These are phyloP conservation scores for Hygrocybe punicea DNA, from an alignment of 768 basidiomycete genomes.

Conservation along the genomic window DNA sequence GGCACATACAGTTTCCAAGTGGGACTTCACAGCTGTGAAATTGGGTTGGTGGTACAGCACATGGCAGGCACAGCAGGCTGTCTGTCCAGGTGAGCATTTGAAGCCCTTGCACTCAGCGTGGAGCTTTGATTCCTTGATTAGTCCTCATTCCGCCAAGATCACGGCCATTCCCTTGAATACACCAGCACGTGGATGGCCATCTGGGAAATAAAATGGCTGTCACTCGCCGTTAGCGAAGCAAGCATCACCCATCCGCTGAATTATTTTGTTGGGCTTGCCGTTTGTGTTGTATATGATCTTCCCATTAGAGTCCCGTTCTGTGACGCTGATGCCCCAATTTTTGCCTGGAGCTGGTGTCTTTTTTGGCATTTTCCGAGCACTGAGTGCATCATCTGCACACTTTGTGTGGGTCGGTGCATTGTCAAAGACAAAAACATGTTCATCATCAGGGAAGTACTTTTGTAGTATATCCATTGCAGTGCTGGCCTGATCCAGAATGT, in stretches of 20 bases:
- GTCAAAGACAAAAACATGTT: constrained; percentile 5
- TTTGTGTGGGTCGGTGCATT: not conserved
- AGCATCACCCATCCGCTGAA: not conserved
- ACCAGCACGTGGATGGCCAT: not conserved
- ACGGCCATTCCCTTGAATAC: constrained; percentile 5
- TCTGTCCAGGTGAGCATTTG: constrained; percentile 6
- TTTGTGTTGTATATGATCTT: not conserved
- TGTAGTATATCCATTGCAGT: constrained; percentile 20
- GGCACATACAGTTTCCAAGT: constrained; percentile 9
- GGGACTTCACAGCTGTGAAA: constrained; percentile 24
- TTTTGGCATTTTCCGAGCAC: constrained; percentile 8
- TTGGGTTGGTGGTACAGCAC: constrained; percentile 33
- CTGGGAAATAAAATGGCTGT: constrained; percentile 3
- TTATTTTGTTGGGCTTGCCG: not conserved
- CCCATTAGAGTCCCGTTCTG: constrained; percentile 17
- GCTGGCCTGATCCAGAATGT: constrained; percentile 27
- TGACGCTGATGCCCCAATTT: not conserved
- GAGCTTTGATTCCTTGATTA: not conserved
- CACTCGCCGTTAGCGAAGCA: not conserved
- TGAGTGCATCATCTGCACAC: not conserved
- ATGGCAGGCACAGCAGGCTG: constrained; percentile 26
- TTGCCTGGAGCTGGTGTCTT: constrained; percentile 2
- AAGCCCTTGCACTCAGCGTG: constrained; percentile 6
- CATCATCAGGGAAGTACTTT: constrained; percentile 20
- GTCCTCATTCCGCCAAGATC: not conserved